Percentiles rank a stretch among this genome's conserved stretches.
phyloP scores from a whole-genome alignment of 331 rosid genomes.

The Acacia pycnantha region DNA sequence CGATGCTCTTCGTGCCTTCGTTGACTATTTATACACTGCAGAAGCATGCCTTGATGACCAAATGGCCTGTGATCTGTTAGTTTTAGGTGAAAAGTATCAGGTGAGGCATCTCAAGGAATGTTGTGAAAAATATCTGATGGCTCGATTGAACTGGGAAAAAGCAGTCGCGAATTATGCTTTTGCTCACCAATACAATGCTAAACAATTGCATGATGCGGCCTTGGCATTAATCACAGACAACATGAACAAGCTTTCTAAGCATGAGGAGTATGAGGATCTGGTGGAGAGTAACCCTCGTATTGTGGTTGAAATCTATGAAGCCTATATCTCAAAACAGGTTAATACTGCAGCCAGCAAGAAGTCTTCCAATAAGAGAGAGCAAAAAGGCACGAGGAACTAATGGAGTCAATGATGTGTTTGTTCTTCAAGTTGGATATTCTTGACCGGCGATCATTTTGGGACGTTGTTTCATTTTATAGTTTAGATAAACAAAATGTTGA shows the following conservation, averaged over 20 bases:
- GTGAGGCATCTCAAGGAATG: slow-evolving; percentile 75
- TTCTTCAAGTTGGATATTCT: neutral
- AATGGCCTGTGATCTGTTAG: slow-evolving; percentile 69
- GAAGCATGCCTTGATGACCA: slow-evolving; percentile 74
- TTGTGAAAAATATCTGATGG: slow-evolving; percentile 69
- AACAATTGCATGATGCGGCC: slow-evolving; percentile 53
- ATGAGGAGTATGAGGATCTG: slow-evolving; percentile 63
- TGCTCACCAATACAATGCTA: slow-evolving; percentile 80
- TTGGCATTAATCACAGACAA: slow-evolving; percentile 59
- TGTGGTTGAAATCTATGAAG: slow-evolving; percentile 78
- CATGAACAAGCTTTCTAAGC: slow-evolving; percentile 57
- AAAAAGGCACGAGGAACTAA: neutral
- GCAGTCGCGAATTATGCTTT: slow-evolving; percentile 59
- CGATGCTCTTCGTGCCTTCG: slow-evolving; percentile 70
- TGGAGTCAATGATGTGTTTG: neutral
- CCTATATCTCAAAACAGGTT: slow-evolving; percentile 63
- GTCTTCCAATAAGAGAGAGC: neutral
- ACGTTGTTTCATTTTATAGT: neutral
- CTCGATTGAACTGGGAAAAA: slow-evolving; percentile 70
- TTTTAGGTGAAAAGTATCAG: slow-evolving; percentile 75
- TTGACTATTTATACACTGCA: slow-evolving; percentile 74
- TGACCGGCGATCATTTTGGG: neutral
- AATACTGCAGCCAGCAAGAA: slow-evolving; percentile 60
- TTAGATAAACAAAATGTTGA: too few relatives aligned
- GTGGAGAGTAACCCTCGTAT: slow-evolving; percentile 73